Percentiles rank a stretch among this genome's conserved stretches.
phyloP scores from a whole-genome alignment of 352 stramenopile species.

The Bremia lactucae region DNA sequence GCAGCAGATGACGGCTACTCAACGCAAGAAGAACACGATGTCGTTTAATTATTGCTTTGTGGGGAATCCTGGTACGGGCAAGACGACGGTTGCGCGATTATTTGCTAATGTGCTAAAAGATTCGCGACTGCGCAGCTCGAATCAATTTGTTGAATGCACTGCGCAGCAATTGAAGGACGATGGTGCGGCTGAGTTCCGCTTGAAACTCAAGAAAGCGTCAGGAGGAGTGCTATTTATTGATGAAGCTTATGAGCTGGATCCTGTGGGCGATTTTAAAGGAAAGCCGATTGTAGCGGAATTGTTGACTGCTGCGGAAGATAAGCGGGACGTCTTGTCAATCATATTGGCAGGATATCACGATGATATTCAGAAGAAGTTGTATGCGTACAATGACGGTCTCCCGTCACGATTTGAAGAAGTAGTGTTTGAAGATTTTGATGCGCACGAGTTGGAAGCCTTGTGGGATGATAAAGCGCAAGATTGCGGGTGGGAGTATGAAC shows the following conservation, averaged over 20 bases:
- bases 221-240: constrained; percentile 90
- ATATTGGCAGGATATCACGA: constrained; percentile 86
- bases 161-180: constrained; percentile 72
- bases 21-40: constrained; percentile 64
- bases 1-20: constrained; percentile 32
- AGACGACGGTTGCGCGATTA: constrained; percentile 71
- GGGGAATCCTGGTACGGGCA: constrained; percentile 62
- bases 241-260: constrained; percentile 88
- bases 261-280: constrained; percentile 57
- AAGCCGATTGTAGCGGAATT: constrained; percentile 84
- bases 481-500: constrained; percentile 37
- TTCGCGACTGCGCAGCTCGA: constrained; percentile 42
- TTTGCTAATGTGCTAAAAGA: constrained; percentile 80
- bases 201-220: constrained; percentile 56
- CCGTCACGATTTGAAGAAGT: constrained; percentile 79
- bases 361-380: constrained; percentile 88
- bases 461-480: constrained; percentile 49
- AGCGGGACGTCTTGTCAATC: constrained; percentile 76
- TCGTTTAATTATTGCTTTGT: constrained; percentile 70
- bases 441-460: constrained; percentile 72
- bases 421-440: constrained; percentile 86
- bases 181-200: constrained; percentile 51
- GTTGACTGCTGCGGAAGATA: constrained; percentile 52
- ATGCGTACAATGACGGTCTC: constrained; percentile 86
- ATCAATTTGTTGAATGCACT: constrained; percentile 28